These are phyloP conservation scores for Panicum miliaceum DNA, from an alignment of 176 grass and related monocot species.

Conservation along the genomic window DNA sequence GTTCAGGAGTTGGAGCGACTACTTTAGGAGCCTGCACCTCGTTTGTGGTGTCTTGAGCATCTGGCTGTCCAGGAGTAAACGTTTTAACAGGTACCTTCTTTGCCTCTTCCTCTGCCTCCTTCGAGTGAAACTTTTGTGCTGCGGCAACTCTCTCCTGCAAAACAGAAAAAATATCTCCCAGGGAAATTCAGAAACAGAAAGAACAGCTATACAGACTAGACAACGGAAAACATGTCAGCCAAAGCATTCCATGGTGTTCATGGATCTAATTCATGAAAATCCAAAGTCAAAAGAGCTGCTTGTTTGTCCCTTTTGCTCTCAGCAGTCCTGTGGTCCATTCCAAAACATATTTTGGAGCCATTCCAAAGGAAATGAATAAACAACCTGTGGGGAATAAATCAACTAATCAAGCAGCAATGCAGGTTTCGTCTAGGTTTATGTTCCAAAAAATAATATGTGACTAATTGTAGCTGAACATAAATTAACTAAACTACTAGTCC, in stretches of 20 bases:
- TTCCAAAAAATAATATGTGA: conserved; percentile 24
- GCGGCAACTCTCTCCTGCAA: conserved; percentile 85
- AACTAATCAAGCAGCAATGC: conserved; percentile 58
- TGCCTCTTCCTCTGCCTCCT: conserved; percentile 91
- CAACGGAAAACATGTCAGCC: neutral
- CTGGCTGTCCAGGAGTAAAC: conserved; percentile 63
- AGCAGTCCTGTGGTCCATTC: conserved; percentile 51
- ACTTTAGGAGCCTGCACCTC: conserved; percentile 71
- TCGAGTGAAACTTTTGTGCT: conserved; percentile 74
- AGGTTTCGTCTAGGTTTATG: conserved; percentile 28
- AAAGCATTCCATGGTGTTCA: conserved; percentile 38
- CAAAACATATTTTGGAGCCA: conserved; percentile 53
- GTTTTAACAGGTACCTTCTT: conserved; percentile 89
- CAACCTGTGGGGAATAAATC: conserved; percentile 55
- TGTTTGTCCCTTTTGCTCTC: conserved; percentile 50
- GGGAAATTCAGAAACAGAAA: conserved; percentile 39
- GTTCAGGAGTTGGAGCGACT: conserved; percentile 82
- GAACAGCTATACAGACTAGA: neutral
- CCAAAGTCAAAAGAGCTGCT: conserved; percentile 37
- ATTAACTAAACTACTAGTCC: conserved; percentile 7
- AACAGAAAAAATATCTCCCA: conserved; percentile 43
- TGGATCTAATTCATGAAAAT: conserved; percentile 45
- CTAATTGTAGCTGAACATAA: neutral
- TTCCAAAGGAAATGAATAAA: conserved; percentile 51
- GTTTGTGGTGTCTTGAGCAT: conserved; percentile 42